phyloP scores from a whole-genome alignment of 208 protist genomes.

The Leishmania tropica region DNA sequence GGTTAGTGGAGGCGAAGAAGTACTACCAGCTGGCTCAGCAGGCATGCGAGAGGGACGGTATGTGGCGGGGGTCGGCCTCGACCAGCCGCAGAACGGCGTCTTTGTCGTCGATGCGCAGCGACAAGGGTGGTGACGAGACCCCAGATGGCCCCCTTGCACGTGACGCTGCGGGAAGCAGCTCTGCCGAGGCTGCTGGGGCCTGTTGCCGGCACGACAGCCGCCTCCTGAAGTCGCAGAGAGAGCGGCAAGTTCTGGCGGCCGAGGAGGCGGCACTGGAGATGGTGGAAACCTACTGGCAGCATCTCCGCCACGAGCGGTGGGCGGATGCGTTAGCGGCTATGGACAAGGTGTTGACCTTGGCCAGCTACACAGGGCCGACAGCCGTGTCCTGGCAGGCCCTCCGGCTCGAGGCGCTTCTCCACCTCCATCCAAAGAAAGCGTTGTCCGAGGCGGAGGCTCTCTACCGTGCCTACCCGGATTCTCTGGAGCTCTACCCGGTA shows the following conservation, averaged over 20 bases:
- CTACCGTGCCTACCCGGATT: slow-evolving; percentile 31
- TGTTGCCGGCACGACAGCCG: not conserved
- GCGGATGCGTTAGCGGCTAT: slow-evolving; percentile 41
- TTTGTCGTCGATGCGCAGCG: not conserved
- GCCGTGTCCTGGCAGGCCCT: slow-evolving; percentile 53
- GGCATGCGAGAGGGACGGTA: slow-evolving; percentile 21
- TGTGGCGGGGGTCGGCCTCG: not conserved
- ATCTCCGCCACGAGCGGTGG: slow-evolving; percentile 46
- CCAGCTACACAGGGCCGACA: slow-evolving; percentile 35
- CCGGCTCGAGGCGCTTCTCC: slow-evolving; percentile 59
- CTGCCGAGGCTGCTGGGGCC: not conserved
- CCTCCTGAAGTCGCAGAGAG: slow-evolving; percentile 24
- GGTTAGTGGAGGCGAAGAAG: slow-evolving; percentile 35
- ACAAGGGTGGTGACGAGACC: not conserved
- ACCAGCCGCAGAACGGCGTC: not conserved
- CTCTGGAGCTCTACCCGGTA: slow-evolving; percentile 57
- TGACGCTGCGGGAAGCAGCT: not conserved
- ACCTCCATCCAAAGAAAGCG: slow-evolving; percentile 44
- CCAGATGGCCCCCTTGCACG: not conserved
- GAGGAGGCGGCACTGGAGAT: slow-evolving; percentile 45
- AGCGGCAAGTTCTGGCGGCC: slow-evolving; percentile 36
- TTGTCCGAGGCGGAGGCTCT: slow-evolving; percentile 47
- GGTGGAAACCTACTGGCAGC: slow-evolving; percentile 55
- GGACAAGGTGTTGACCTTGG: slow-evolving; percentile 29
- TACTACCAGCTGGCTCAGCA: slow-evolving; percentile 58